These are phyloP conservation scores for Alternaria atra DNA, from an alignment of 2,329 filamentous ascomycete species.

Conservation along the genomic window DNA sequence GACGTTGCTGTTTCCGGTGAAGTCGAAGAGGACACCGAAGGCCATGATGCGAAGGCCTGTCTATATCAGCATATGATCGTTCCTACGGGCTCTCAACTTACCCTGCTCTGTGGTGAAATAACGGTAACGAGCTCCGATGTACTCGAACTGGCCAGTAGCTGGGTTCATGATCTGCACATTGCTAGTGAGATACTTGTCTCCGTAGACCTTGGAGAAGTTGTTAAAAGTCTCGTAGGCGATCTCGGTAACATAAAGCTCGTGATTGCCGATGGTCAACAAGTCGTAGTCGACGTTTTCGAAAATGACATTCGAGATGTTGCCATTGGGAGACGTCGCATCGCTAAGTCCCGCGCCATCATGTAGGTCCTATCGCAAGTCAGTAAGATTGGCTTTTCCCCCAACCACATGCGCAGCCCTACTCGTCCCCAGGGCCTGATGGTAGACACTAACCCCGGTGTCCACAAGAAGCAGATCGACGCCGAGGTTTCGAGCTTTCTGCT, in stretches of 20 bases:
- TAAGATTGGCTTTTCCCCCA: neutral
- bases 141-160: slow-evolving; percentile 54
- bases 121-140: slow-evolving; percentile 58
- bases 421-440: neutral
- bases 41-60: slow-evolving; percentile 60
- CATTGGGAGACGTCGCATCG: slow-evolving; percentile 68
- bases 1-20: slow-evolving; percentile 67
- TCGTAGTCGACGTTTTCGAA: slow-evolving; percentile 65
- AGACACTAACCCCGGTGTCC: slow-evolving; percentile 62
- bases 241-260: slow-evolving; percentile 71
- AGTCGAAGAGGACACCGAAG: slow-evolving; percentile 61
- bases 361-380: slow-evolving; percentile 58
- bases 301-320: slow-evolving; percentile 62
- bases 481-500: slow-evolving; percentile 64
- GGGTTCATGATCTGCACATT: slow-evolving; percentile 62
- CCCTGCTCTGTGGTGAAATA: slow-evolving; percentile 62
- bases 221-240: slow-evolving; percentile 70
- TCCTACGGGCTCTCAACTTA: slow-evolving; percentile 3
- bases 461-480: slow-evolving; percentile 68
- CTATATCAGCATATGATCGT: neutral
- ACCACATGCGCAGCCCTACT: slow-evolving; percentile 7
- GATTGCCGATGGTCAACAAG: slow-evolving; percentile 66
- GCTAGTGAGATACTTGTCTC: slow-evolving; percentile 63
- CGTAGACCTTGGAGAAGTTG: slow-evolving; percentile 67
- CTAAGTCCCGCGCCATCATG: slow-evolving; percentile 72